Evolutionary conservation across 768 basidiomycete genomes (phyloP).

Genomic region (Tylopilus vinaceipallidus): DNA sequence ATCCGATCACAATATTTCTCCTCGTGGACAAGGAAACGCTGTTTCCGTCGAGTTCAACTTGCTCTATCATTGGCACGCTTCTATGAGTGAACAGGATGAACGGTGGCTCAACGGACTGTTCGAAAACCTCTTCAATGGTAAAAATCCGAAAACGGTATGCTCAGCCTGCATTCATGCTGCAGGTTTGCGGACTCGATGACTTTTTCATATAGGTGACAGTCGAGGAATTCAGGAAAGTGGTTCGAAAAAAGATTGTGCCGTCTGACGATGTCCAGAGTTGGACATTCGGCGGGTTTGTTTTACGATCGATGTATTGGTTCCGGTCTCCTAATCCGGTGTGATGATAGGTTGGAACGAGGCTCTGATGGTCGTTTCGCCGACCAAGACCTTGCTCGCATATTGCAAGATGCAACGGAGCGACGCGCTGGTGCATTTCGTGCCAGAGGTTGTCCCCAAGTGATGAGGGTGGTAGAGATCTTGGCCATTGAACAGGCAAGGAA

Average conservation of each 20-base stretch:
- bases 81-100: constrained; percentile 53
- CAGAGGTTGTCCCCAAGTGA: constrained; percentile 61
- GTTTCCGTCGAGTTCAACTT: constrained; percentile 75
- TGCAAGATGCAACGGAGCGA: constrained; percentile 59
- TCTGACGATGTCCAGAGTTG: constrained; percentile 40
- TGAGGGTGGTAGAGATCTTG: constrained; percentile 68
- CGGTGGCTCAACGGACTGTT: constrained; percentile 55
- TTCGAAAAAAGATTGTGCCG: constrained; percentile 13
- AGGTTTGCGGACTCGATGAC: not conserved
- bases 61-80: constrained; percentile 62
- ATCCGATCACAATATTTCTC: constrained; percentile 47
- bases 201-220: constrained; percentile 15
- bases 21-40: constrained; percentile 72
- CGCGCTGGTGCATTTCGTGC: constrained; percentile 66
- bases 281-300: constrained; percentile 49
- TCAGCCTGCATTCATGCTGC: not conserved
- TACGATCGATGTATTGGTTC: not conserved
- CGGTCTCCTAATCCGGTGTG: not conserved
- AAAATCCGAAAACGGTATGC: constrained; percentile 41
- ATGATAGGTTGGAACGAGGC: constrained; percentile 48
- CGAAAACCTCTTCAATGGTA: constrained; percentile 38
- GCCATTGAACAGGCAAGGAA: constrained; percentile 62
- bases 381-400: constrained; percentile 56
- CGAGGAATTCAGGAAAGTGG: constrained; percentile 16
- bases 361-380: constrained; percentile 58